Base-by-base conservation (phyloP, 768 basidiomycete species). In the Rhodotorula diobovata region DNA sequence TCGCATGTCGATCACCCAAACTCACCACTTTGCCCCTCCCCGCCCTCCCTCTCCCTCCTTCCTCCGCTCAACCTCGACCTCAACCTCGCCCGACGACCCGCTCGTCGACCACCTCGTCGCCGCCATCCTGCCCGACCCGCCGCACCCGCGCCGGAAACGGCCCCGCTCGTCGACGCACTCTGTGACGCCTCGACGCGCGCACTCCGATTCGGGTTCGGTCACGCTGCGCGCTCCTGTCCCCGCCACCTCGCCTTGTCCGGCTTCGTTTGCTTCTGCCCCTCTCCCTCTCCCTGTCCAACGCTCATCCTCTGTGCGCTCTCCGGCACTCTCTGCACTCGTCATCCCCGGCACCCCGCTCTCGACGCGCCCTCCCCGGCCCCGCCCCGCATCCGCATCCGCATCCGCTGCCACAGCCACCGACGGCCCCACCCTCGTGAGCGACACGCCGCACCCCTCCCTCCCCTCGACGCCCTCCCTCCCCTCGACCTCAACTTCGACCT, bases 21-120 rank as follows among this genome's bases (percentile, higher is more conserved):
- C 68, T 69, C 68, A 69, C 62, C 57, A 63, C 21, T 69, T 69
- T 35, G 48, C 46, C 41, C 68, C 68, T 21, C 18, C 28, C 7
- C 68, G 68, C 41, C 62, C 68, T 25, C 68, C 68, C 20, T 69
- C 68, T 30, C 68, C 68, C 4, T 14, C 48, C 48, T 63, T 63
- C 56, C 62, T 63, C 12, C 41, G 11, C 54, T 53, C 43, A 6
- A 16, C 41, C n/a, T 51, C 57, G 23, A 43, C 41, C 41, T 43
- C 41, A 11, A 3, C 23, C 46, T 20, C 46, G 21, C 7, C 46
- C 20, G 5, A 28, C n/a, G 50, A 30, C 50, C 14, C 50, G 25
- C 68, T 50, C 18, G 23, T 63, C 37, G 46, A 51, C 56, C 62
- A 69, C 46, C 63, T 53, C 45, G n/a, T 69, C 50, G 2, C 68